Conservation (phyloP, 2,329 filamentous ascomycete species). For the Harringtonia lauricola region DNA sequence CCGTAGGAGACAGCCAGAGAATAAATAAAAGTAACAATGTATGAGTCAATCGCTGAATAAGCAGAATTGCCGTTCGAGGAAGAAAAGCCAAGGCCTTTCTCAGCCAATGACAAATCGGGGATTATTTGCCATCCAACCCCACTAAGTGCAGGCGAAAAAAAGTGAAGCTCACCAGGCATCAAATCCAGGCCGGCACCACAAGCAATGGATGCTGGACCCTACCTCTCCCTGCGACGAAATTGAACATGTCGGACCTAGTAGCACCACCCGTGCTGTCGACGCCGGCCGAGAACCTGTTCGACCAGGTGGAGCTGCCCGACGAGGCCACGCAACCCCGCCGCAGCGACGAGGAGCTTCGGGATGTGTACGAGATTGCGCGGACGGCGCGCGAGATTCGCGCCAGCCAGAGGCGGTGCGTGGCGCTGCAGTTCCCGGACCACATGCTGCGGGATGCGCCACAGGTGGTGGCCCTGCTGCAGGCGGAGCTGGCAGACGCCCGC, state of each 20-base stretch:
- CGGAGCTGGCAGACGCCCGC: conserved; percentile 18
- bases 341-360: conserved; percentile 57
- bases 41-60: not conserved
- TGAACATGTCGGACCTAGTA: conserved; percentile 35
- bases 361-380: conserved; percentile 75
- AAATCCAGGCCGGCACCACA: no score
- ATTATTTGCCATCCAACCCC: not conserved
- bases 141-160: conserved; percentile 1
- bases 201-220: no score
- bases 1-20: no score
- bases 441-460: conserved; percentile 81
- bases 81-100: no score
- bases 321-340: conserved; percentile 20
- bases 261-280: conserved; percentile 52
- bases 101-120: not conserved
- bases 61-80: not conserved
- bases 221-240: no score
- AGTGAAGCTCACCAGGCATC: not conserved
- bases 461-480: conserved; percentile 55
- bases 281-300: conserved; percentile 47
- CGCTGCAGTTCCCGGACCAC: conserved; percentile 89
- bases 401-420: conserved; percentile 64
- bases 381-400: conserved; percentile 67
- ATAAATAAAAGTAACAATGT: conserved; percentile 6
- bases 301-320: conserved; percentile 29